Conservation (phyloP, 2,329 filamentous ascomycete species). For the Clarireedia hainanense region DNA sequence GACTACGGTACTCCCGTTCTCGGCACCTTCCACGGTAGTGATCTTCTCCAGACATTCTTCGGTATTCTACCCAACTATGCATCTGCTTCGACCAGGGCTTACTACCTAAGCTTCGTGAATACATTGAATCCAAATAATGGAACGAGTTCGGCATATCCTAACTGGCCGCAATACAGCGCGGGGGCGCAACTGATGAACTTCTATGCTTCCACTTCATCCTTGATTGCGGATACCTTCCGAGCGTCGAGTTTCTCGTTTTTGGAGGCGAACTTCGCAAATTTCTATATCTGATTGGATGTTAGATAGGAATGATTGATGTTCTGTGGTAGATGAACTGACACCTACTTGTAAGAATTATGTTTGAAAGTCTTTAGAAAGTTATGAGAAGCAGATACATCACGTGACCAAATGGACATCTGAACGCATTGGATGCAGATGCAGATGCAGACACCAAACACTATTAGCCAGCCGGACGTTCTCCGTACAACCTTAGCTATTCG, state of each 20-base stretch:
- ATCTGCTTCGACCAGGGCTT: constrained; percentile 51
- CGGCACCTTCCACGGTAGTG: constrained; percentile 68
- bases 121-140: constrained; percentile 61
- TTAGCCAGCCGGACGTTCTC: no score
- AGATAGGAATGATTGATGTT: no score
- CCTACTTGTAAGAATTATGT: no score
- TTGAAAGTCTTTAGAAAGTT: no score
- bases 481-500: no score
- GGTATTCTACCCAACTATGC: constrained; percentile 37
- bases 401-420: no score
- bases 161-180: constrained; percentile 48
- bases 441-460: no score
- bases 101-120: constrained; percentile 67
- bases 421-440: no score
- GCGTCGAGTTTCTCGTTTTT: constrained; percentile 37
- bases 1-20: constrained; percentile 62
- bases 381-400: no score
- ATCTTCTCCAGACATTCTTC: constrained; percentile 58
- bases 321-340: no score
- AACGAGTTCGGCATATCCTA: constrained; percentile 31
- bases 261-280: constrained; percentile 18
- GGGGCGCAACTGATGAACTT: constrained; percentile 44
- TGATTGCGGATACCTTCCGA: constrained; percentile 43
- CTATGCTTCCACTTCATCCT: constrained; percentile 29
- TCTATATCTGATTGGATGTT: constrained; percentile 16